Evolutionary conservation across 2,329 filamentous ascomycete genomes (phyloP).

Genomic region (Aspergillus sp.): DNA sequence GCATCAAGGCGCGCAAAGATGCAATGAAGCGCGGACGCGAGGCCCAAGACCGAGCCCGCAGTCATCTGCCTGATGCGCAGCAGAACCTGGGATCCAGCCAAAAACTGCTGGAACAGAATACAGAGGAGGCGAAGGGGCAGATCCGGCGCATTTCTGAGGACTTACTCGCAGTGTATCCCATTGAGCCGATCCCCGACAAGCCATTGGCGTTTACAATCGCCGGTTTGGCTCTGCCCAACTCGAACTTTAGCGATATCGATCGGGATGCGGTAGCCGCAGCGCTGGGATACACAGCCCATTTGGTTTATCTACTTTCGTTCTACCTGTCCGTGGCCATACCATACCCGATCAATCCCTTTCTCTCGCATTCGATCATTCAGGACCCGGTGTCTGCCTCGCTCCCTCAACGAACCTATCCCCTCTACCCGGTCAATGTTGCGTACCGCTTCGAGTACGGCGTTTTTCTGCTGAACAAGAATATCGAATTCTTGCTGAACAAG

Average conservation of each 20-base stretch:
- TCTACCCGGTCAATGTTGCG: slow-evolving; percentile 72
- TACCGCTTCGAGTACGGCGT: slow-evolving; percentile 96
- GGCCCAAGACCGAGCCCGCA: slow-evolving; percentile 57
- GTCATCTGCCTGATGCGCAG: slow-evolving; percentile 61
- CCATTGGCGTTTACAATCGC: slow-evolving; percentile 83
- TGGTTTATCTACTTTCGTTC: slow-evolving; percentile 73
- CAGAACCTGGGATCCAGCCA: slow-evolving; percentile 59
- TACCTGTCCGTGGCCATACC: slow-evolving; percentile 78
- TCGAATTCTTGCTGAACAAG: slow-evolving; percentile 66
- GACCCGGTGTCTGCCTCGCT: slow-evolving; percentile 65
- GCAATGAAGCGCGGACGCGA: slow-evolving; percentile 66
- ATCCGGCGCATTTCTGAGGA: slow-evolving; percentile 85
- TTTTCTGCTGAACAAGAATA: slow-evolving; percentile 94
- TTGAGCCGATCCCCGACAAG: slow-evolving; percentile 63
- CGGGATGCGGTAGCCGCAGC: slow-evolving; percentile 74
- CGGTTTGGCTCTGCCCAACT: slow-evolving; percentile 75
- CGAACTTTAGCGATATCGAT: slow-evolving; percentile 66
- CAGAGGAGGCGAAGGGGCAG: slow-evolving; percentile 74
- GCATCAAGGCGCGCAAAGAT: slow-evolving; percentile 62
- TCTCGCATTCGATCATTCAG: slow-evolving; percentile 71
- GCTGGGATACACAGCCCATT: slow-evolving; percentile 73
- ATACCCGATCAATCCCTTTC: slow-evolving; percentile 71
- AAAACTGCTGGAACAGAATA: slow-evolving; percentile 54
- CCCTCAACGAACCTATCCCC: slow-evolving; percentile 70
- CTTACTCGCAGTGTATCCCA: slow-evolving; percentile 74